These are phyloP conservation scores for Termitomyces sp. DNA, from an alignment of 768 basidiomycete species.

Conservation along the genomic window DNA sequence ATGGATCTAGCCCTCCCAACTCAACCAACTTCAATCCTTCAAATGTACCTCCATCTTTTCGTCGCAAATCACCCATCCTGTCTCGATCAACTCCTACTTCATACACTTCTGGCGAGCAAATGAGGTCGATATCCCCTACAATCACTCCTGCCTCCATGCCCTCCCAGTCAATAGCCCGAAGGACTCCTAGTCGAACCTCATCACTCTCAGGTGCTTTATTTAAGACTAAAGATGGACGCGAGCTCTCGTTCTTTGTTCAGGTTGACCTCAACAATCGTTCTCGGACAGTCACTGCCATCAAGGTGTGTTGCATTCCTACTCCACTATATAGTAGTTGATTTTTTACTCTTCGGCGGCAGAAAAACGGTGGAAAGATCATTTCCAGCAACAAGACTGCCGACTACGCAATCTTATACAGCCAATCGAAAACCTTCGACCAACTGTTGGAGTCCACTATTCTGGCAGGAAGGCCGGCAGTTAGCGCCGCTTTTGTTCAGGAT, in stretches of 20 bases:
- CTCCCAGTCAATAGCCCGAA: background rate
- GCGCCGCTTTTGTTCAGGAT: constrained; percentile 49
- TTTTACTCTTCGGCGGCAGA: constrained; percentile 33
- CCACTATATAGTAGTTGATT: background rate
- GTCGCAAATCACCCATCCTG: constrained; percentile 9
- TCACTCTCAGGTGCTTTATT: constrained; percentile 37
- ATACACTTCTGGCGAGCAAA: constrained; percentile 2
- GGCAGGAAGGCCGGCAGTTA: constrained; percentile 45
- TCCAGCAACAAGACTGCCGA: constrained; percentile 53
- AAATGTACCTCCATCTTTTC: constrained; percentile 13
- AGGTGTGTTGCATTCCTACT: constrained; percentile 37
- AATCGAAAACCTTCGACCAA: constrained; percentile 48
- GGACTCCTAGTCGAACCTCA: constrained; percentile 2
- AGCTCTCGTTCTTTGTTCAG: constrained; percentile 61
- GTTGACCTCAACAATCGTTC: constrained; percentile 58
- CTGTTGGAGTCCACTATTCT: constrained; percentile 32
- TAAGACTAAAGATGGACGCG: constrained; percentile 33
- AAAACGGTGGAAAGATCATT: constrained; percentile 61
- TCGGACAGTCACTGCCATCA: constrained; percentile 50
- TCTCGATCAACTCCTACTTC: constrained; percentile 10
- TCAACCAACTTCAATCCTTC: constrained; percentile 4
- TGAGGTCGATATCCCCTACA: constrained; percentile 9
- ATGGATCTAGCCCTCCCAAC: background rate
- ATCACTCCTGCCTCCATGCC: constrained; percentile 1
- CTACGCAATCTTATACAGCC: constrained; percentile 54